phyloP scores from a whole-genome alignment of 139 green algal species.

The Chlamydomonas sp. region DNA sequence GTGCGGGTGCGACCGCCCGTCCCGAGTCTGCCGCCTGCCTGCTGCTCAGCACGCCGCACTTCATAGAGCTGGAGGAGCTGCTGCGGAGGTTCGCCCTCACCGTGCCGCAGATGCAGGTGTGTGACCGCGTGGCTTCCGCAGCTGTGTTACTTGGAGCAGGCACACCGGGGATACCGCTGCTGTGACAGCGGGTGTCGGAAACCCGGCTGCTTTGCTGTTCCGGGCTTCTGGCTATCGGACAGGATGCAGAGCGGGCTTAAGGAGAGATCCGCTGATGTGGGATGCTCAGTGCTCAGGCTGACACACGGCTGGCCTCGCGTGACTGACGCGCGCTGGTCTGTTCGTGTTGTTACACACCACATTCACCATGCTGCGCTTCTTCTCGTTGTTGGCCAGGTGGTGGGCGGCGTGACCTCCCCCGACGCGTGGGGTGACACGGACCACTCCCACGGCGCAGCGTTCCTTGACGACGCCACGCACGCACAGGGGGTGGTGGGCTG shows the following conservation, averaged over 20 bases:
- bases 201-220: too few relatives aligned
- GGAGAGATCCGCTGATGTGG: too few relatives aligned
- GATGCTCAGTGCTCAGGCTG: too few relatives aligned
- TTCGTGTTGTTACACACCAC: not conserved
- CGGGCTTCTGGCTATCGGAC: too few relatives aligned
- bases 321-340: too few relatives aligned
- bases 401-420: conserved; percentile 18
- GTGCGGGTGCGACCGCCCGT: not conserved
- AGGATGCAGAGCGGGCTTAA: too few relatives aligned
- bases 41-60: conserved; percentile 26
- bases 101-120: conserved; percentile 18
- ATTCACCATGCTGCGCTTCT: not conserved
- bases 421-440: conserved; percentile 27
- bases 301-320: too few relatives aligned
- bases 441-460: conserved; percentile 17
- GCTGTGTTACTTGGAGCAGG: too few relatives aligned
- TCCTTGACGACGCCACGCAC: conserved; percentile 8
- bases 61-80: conserved; percentile 30
- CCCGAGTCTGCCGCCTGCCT: not conserved
- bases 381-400: not conserved
- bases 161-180: too few relatives aligned
- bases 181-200: too few relatives aligned
- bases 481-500: conserved; percentile 29
- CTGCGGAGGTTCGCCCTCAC: conserved; percentile 7
- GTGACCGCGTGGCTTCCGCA: not conserved